These are phyloP conservation scores for Beauveria brongniartii DNA, from an alignment of 2,329 filamentous ascomycete species.

Conservation along the genomic window DNA sequence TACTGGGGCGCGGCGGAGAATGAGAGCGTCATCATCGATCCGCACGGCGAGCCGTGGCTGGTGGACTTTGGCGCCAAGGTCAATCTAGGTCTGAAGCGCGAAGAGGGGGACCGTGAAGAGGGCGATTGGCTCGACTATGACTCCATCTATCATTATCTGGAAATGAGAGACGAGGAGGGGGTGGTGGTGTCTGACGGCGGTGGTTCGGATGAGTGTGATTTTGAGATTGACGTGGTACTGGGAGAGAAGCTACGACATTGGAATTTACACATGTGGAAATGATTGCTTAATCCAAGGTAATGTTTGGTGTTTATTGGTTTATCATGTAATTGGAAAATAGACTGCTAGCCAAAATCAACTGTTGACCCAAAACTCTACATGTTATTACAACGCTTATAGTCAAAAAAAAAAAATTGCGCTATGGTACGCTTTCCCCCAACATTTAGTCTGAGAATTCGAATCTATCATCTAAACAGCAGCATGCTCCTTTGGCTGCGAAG, in stretches of 20 bases:
- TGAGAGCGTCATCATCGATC: constrained; percentile 7
- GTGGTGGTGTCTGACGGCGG: too few species aligned
- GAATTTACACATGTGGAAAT: too few species aligned
- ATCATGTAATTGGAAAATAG: too few species aligned
- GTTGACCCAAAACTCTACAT: too few species aligned
- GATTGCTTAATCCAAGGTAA: not conserved
- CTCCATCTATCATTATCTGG: not conserved
- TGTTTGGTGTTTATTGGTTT: too few species aligned
- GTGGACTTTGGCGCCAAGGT: constrained; percentile 7
- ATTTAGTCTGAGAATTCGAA: too few species aligned
- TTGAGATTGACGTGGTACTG: not conserved
- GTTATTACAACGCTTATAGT: not conserved
- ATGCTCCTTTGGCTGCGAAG: not conserved
- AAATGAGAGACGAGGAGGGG: too few species aligned
- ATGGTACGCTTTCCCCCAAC: not conserved
- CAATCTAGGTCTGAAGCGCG: not conserved
- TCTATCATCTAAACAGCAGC: not conserved
- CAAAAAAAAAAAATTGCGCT: not conserved
- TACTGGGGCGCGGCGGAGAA: not conserved
- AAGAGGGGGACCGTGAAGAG: not conserved
- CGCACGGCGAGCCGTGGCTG: not conserved
- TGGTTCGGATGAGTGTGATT: not conserved
- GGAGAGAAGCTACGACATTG: not conserved
- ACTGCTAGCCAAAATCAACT: too few species aligned
- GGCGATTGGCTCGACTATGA: constrained; percentile 7